Base-by-base conservation (phyloP, 2,329 filamentous ascomycete species). In the Alternaria sp. region DNA sequence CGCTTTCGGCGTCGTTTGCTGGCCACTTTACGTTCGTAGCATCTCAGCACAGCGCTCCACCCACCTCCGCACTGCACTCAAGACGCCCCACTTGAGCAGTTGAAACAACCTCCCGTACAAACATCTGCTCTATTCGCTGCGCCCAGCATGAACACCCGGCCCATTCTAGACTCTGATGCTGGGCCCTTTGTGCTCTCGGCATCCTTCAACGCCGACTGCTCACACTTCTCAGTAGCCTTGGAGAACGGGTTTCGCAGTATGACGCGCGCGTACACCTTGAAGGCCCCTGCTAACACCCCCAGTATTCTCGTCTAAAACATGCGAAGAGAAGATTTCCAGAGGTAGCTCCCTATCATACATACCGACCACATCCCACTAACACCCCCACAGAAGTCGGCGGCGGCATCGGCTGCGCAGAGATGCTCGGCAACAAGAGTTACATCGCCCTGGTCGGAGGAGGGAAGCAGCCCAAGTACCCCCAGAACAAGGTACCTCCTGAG, bases 381-480 rank as follows among this genome's bases (percentile, higher is more conserved):
- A 47, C 23, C 4, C n/a, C 46, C 9, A 9, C 23, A 78, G 75
- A 79, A 59, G 67, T 80, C 40, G 77, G 77, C 77, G 92, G 91
- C 17, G 93, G 93, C 50, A 89, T 97, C 67, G 92, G 91, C 44
- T 85, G 93, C 44, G 92, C 91, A 25, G 90, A 93, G 79, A 96
- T 97, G 92, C 89, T 97, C 78, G 92, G 91, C 47, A 91, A 89
- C 70, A 90, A 92, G 57, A 94, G 95, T 81, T 97, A 94, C 78
- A 85, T 97, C 36, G 95, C 93, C 26, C 86, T 98, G 10, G 93
- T 97, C 59, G 94, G 94, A 67, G 95, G 95, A 70, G 93, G 96
- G 52, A 91, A 88, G 72, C 89, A 90, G 62, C 93, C 94, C 57
- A 95, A 95, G 75, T 96, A 93, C 73, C 90, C 93, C 13, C 91